Evolutionary conservation across 169 alveolate genomes (phyloP).

Genomic region (Plasmodium billcollinsi): DNA sequence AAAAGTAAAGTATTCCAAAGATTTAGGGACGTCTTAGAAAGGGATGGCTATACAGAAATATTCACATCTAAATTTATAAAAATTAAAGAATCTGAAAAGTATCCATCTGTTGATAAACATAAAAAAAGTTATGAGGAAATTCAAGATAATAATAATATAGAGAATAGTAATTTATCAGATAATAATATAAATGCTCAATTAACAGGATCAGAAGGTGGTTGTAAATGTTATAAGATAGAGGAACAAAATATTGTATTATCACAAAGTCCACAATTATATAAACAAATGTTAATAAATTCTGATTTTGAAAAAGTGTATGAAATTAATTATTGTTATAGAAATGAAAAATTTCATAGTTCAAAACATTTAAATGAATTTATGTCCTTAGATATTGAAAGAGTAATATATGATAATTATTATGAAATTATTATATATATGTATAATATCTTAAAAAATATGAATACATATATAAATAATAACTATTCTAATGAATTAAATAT

Average conservation of each 20-base stretch:
- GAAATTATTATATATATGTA: conserved; percentile 51
- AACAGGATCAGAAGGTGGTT: conserved; percentile 52
- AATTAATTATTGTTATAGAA: conserved; percentile 50
- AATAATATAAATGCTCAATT: not conserved
- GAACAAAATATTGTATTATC: conserved; percentile 34
- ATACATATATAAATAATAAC: not conserved
- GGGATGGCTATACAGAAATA: conserved; percentile 37
- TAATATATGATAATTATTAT: conserved; percentile 32
- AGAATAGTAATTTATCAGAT: not conserved
- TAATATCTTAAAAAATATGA: not conserved
- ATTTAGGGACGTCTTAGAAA: conserved; percentile 1
- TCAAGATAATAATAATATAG: not conserved
- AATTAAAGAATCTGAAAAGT: not conserved
- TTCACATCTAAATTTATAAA: conserved; percentile 22
- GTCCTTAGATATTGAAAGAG: conserved; percentile 40
- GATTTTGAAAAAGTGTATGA: conserved; percentile 40
- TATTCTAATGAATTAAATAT: conserved; percentile 5
- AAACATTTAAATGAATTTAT: conserved; percentile 55
- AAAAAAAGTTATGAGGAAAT: not conserved
- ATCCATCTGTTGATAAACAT: not conserved
- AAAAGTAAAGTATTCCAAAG: conserved; percentile 13
- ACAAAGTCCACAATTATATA: conserved; percentile 61
- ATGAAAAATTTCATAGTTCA: conserved; percentile 43
- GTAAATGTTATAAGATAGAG: conserved; percentile 24
- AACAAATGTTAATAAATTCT: conserved; percentile 45